Base-by-base conservation (phyloP, 805 yeast species). In the Spathaspora girioi region DNA sequence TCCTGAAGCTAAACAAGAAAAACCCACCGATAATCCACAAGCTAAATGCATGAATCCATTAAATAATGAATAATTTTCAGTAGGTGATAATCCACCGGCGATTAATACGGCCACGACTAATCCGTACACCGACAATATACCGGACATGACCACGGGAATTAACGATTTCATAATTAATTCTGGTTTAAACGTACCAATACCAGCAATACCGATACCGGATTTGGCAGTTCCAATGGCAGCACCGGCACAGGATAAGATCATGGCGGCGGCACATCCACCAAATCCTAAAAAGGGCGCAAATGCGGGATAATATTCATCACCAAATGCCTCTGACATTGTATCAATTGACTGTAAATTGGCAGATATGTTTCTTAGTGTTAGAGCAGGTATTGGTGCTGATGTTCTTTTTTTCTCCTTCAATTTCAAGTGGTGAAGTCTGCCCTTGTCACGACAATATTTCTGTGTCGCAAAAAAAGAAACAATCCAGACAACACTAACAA, bases 221-320 rank as follows among this genome's bases (percentile, higher is more conserved):
- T 94, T 94, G 55, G 98, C 98, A 2, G 98, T 93, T 52, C 99
- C 99, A 59, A 91, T 86, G 54, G 98, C 98, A 4, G 99, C 98
- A 56, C 99, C 99, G n/a, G 93, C 86, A 65, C 97, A 89, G 52
- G 96, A 86, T 53, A 93, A 76, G 20, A 89, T 81, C 89, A 90
- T 89, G 47, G 97, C 96, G 45, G 90, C 86, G 6, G 94, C 90
- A 73, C 98, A 92, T 45, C 97, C 99, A 40, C 97, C 97, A 71
- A 93, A 91, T 42, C 99, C 99, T 66, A 94, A 84, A 69, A 94
- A 94, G 54, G 99, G 98, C 14, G 99, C 97, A 71, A 87, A 94
- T 29, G 84, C 84, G 46, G 99, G 98, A 32, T 91, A 80, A 64
- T 82, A 87, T 67, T 87, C 93, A 60, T 76, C 54, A 32, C 54